Evolutionary conservation across 140 eudicot genomes (phyloP).

Genomic region (Bidens hawaiensis): DNA sequence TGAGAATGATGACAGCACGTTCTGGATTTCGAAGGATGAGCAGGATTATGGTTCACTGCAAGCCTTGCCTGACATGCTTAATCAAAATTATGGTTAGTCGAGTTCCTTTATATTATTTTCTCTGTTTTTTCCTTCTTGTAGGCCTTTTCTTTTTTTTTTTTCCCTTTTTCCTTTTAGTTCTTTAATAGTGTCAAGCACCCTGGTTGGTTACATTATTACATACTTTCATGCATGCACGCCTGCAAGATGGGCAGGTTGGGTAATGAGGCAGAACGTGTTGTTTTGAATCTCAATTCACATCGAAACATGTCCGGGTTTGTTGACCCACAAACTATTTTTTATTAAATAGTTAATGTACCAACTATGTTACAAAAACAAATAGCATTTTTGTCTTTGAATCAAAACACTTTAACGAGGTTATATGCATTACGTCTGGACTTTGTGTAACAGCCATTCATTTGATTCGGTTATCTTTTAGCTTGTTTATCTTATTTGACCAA

Average conservation of each 20-base stretch:
- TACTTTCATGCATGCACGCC: neutral
- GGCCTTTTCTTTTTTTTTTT: neutral
- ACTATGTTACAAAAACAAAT: neutral
- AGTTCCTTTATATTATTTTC: neutral
- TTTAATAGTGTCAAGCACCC: neutral
- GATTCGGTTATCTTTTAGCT: neutral
- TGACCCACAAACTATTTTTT: neutral
- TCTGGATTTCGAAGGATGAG: constrained; percentile 58
- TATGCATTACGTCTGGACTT: neutral
- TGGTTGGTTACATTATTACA: constrained; percentile 7
- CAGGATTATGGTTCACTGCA: constrained; percentile 38
- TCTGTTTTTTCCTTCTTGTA: neutral
- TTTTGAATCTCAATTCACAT: neutral
- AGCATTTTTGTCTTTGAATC: neutral
- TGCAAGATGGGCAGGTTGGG: neutral
- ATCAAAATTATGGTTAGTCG: constrained; percentile 51
- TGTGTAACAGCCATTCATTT: neutral
- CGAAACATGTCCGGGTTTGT: neutral
- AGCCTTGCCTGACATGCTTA: constrained; percentile 59
- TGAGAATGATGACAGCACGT: constrained; percentile 66
- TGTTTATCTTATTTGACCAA: neutral
- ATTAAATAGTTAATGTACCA: neutral
- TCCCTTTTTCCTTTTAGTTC: neutral
- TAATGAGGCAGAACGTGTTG: neutral
- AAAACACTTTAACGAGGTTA: neutral